A percentile compares a stretch with the other conserved stretches of the same genome.
Evolutionary conservation across 1,139 yeast species (phyloP).

Genomic region (Zygoascus meyerae): DNA sequence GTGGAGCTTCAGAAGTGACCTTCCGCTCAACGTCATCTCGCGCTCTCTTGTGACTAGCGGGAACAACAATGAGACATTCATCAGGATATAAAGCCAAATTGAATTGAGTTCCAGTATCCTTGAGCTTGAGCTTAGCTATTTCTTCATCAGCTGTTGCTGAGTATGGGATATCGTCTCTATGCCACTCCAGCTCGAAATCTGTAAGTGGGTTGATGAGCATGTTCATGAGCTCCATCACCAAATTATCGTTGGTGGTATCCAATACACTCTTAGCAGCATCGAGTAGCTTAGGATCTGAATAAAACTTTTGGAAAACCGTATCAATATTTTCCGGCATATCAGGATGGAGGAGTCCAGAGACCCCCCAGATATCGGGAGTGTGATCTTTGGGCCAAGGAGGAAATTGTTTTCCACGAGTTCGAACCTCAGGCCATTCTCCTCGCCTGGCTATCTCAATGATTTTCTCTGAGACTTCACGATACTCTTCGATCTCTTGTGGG

Average conservation of each 20-base stretch:
- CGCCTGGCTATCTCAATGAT: slow-evolving; percentile 44
- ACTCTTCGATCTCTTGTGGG: slow-evolving; percentile 39
- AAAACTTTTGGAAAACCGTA: slow-evolving; percentile 42
- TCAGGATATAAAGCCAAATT: slow-evolving; percentile 50
- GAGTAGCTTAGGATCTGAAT: slow-evolving; percentile 41
- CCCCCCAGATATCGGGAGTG: slow-evolving; percentile 55
- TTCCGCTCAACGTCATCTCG: slow-evolving; percentile 45
- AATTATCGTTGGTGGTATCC: slow-evolving; percentile 36
- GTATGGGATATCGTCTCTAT: slow-evolving; percentile 49
- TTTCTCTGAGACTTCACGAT: slow-evolving; percentile 39
- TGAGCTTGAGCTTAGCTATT: slow-evolving; percentile 38
- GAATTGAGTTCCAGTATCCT: slow-evolving; percentile 52
- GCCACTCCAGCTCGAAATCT: slow-evolving; percentile 55
- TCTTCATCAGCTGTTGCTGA: slow-evolving; percentile 47
- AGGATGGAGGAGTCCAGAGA: slow-evolving; percentile 48
- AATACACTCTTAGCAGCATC: slow-evolving; percentile 43
- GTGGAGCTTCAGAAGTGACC: slow-evolving; percentile 37
- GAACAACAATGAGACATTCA: slow-evolving; percentile 47
- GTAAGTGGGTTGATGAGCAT: slow-evolving; percentile 54
- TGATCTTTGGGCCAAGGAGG: slow-evolving; percentile 56
- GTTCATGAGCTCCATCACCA: slow-evolving; percentile 50
- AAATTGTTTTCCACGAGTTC: slow-evolving; percentile 52
- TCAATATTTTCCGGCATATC: slow-evolving; percentile 36
- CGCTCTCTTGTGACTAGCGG: slow-evolving; percentile 46
- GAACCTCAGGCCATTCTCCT: slow-evolving; percentile 49